A percentile compares a stretch with the other conserved stretches of the same genome.
These are phyloP conservation scores for Sherardia arvensis DNA, from an alignment of 257 asterid genomes.

Conservation along the genomic window DNA sequence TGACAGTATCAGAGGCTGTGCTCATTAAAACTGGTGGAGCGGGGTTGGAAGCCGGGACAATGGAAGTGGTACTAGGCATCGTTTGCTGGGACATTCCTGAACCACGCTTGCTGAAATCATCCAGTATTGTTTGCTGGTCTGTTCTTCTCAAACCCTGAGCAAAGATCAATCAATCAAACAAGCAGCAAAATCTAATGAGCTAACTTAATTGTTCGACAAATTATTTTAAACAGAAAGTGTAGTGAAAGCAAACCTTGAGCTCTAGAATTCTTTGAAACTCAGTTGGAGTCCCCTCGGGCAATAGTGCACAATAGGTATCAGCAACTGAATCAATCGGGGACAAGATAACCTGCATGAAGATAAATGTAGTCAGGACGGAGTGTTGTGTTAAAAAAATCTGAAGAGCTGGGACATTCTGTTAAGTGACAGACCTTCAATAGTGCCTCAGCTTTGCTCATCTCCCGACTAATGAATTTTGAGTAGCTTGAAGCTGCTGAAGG, in stretches of 20 bases:
- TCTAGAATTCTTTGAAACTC: conserved; percentile 96
- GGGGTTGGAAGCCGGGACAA: conserved; percentile 31
- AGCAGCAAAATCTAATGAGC: background rate
- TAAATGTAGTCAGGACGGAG: conserved; percentile 2
- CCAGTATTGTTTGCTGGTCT: conserved; percentile 90
- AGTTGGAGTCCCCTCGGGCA: conserved; percentile 87
- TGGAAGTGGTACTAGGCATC: conserved; percentile 9
- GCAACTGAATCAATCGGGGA: conserved; percentile 98
- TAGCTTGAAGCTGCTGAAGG: conserved; percentile 81
- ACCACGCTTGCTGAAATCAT: conserved; percentile 85
- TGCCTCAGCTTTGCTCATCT: conserved; percentile 99
- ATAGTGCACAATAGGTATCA: conserved; percentile 90
- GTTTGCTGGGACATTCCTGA: conserved; percentile 61
- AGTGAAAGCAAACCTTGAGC: conserved; percentile 56
- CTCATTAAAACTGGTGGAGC: conserved; percentile 34
- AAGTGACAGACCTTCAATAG: conserved; percentile 56
- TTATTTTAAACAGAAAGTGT: background rate
- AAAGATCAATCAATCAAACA: background rate
- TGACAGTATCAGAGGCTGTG: conserved; percentile 44
- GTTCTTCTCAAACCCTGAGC: conserved; percentile 78
- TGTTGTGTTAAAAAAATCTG: conserved; percentile 5
- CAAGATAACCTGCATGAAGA: conserved; percentile 61
- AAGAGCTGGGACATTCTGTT: background rate
- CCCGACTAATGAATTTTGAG: conserved; percentile 89
- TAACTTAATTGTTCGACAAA: background rate